Evolutionary conservation across 768 basidiomycete species (phyloP).

Genomic region (Boletus pseudo-olivaceus): DNA sequence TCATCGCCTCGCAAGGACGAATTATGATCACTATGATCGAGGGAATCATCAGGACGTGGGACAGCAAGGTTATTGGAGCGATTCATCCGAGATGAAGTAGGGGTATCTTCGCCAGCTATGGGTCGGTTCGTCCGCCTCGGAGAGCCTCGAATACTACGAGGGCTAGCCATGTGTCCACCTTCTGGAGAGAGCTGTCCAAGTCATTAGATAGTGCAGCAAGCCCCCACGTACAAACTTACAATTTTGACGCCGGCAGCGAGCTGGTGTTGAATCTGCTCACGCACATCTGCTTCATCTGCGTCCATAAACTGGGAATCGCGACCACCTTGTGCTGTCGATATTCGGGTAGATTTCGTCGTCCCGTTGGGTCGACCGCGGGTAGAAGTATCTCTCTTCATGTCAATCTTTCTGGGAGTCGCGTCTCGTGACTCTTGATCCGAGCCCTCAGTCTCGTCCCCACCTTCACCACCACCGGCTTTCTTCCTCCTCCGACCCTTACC

Average conservation of each 20-base stretch:
- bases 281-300: conserved; percentile 78
- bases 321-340: conserved; percentile 43
- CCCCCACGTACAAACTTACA: conserved; percentile 39
- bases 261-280: conserved; percentile 85
- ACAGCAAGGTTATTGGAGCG: conserved; percentile 42
- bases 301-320: conserved; percentile 85
- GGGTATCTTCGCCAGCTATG: conserved; percentile 35
- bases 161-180: conserved; percentile 56
- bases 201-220: conserved; percentile 12
- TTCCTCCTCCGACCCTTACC: conserved; percentile 46
- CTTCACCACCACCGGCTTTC: conserved; percentile 32
- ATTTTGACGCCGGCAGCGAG: conserved; percentile 70
- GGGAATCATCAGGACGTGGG: conserved; percentile 41
- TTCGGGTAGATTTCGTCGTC: conserved; percentile 32
- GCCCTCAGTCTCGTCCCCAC: conserved; percentile 33
- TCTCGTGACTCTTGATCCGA: conserved; percentile 50
- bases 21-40: conserved; percentile 42
- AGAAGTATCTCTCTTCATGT: conserved; percentile 37
- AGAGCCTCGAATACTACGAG: conserved; percentile 66
- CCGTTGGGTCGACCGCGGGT: conserved; percentile 30
- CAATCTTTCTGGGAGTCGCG: conserved; percentile 56
- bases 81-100: conserved; percentile 37
- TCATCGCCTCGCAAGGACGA: conserved; percentile 42
- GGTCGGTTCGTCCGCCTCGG: conserved; percentile 52
- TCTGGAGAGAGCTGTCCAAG: conserved; percentile 57